Evolutionary conservation across 345 rosid genomes (phyloP), one percentile per base, ranked within the genome.

Genomic region (Aquilaria sinensis): DNA sequence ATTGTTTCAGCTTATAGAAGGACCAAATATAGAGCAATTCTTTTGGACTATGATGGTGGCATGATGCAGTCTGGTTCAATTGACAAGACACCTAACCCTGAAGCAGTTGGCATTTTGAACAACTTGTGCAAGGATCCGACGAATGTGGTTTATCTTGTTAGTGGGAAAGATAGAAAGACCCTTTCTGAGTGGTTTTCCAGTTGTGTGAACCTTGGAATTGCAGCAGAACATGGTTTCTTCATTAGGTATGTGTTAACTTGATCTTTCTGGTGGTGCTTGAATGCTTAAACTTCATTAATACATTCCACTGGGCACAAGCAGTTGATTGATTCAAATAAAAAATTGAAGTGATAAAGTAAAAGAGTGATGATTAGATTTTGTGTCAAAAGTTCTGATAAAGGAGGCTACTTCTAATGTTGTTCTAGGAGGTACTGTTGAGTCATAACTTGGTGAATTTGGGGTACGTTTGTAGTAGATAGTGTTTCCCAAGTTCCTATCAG

Each of bases 221-320:
- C 92, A 2, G 98, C 97, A 29, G 98, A 93, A 73, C 88, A 90
- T 56, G 97, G 97, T 2, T 93, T 85, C 64, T 89, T 83, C 63
- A 49, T 84, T 72, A 88, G 96, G 98, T 86, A 75, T 72, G 62
- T 9, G 14, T 15, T 49, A 37, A 37, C 43, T 37, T 37, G 7
- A 23, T 23, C 23, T 63, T 53, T 51, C 15, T 11, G 58, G 43
- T 37, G 43, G 43, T 37, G 43, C 47, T 51, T 8, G 12, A 14
- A 43, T 56, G 58, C 48, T 58, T 53, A 43, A 10, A 9, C 56
- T 13, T 43, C n/a, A 55, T 43, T 23, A 23, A 23, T 23, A 23
- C 43, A 5, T 37, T 37, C 43, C 43, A 9, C 43, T 37, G 7
- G 8, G 43, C 43, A 9, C 5, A 37, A 37, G 43, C 43, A 37